Percentiles rank a stretch among this genome's conserved stretches.
Conservation (phyloP, 768 basidiomycete species). For the Termitomyces sp. region DNA sequence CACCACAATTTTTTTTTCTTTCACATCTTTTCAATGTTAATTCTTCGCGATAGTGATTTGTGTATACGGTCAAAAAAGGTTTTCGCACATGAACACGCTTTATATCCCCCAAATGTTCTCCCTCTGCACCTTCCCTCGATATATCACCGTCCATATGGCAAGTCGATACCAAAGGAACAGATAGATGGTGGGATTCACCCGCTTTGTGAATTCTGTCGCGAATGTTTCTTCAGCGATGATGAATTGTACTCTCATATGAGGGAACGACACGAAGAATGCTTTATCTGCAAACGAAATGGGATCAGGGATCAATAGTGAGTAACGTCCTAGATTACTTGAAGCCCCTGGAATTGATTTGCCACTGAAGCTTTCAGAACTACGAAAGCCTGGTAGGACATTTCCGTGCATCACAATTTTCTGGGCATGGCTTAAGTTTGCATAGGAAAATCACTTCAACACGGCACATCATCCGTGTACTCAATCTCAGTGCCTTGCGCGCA, state of each 20-base stretch:
- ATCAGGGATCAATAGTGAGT: constrained; percentile 84
- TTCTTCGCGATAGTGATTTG: constrained; percentile 61
- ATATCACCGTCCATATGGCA: constrained; percentile 36
- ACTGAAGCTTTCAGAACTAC: constrained; percentile 71
- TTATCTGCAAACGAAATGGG: constrained; percentile 84
- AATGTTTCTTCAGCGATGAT: constrained; percentile 91
- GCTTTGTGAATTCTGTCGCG: constrained; percentile 84
- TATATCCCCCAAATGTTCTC: constrained; percentile 66
- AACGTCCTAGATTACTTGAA: neutral
- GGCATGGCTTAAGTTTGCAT: constrained; percentile 1
- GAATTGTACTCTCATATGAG: constrained; percentile 94
- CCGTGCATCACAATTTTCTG: neutral
- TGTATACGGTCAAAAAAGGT: constrained; percentile 91
- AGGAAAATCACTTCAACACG: constrained; percentile 76
- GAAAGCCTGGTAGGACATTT: constrained; percentile 55
- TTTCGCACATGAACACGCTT: constrained; percentile 90
- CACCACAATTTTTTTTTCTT: constrained; percentile 3
- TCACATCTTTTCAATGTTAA: neutral
- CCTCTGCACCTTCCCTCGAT: constrained; percentile 77
- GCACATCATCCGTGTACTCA: constrained; percentile 80
- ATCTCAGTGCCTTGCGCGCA: constrained; percentile 70
- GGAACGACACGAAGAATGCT: constrained; percentile 93
- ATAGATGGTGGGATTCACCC: constrained; percentile 75
- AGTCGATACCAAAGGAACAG: constrained; percentile 42
- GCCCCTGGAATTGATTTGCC: neutral